phyloP scores from a whole-genome alignment of 768 basidiomycete genomes.

The Mycena sanguinolenta region DNA sequence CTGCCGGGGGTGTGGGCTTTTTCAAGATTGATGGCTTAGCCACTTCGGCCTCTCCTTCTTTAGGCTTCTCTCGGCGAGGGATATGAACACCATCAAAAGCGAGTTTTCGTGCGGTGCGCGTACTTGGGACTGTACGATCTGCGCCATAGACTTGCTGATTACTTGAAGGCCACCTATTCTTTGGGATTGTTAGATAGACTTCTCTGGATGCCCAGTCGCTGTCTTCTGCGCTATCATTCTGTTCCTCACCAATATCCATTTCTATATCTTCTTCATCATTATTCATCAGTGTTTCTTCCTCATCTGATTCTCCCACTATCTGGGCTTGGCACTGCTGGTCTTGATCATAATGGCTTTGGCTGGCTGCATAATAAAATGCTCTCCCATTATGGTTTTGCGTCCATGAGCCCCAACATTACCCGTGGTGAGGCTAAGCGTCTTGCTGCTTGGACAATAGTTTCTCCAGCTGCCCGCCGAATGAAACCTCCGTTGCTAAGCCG shows the following conservation, averaged over 20 bases:
- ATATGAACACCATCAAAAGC: not conserved
- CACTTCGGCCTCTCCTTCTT: not conserved
- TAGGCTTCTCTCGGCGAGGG: not conserved
- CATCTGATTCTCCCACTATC: no score
- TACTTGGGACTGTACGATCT: not conserved
- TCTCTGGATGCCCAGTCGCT: not conserved
- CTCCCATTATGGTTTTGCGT: not conserved
- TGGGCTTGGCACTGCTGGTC: no score
- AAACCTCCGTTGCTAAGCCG: not conserved
- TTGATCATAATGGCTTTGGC: no score
- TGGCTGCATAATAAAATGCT: no score
- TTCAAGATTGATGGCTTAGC: no score
- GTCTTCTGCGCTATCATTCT: no score
- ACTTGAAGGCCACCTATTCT: not conserved
- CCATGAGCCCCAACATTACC: not conserved
- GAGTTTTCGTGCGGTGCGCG: not conserved
- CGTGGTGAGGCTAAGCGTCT: not conserved
- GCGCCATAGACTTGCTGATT: not conserved
- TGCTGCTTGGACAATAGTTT: not conserved
- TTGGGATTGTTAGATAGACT: not conserved
- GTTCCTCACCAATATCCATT: no score
- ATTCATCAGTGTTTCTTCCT: no score
- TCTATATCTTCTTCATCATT: no score
- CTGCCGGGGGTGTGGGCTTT: no score
- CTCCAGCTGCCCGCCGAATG: not conserved